Evolutionary conservation across 371 early-diverging fungal species (phyloP).

Genomic region (Mucor irregularis): DNA sequence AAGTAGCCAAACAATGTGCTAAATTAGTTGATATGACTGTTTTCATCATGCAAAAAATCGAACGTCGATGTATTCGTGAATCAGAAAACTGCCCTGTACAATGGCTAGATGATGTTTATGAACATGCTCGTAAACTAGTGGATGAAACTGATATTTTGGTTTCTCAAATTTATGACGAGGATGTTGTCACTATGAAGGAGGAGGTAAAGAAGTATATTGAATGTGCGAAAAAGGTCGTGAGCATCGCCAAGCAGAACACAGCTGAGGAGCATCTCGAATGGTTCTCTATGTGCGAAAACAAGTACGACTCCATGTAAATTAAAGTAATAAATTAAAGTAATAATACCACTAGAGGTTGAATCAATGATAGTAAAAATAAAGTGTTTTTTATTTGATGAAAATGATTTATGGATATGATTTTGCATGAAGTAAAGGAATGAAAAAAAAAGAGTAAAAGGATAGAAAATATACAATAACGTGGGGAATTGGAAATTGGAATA

Average conservation of each 20-base stretch:
- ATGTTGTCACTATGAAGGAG: constrained; percentile 22
- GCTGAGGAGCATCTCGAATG: constrained; percentile 39
- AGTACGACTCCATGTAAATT: constrained; percentile 25
- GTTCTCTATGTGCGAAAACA: constrained; percentile 42
- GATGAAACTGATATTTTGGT: constrained; percentile 45
- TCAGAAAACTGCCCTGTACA: neutral
- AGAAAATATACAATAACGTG: no score
- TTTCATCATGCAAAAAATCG: constrained; percentile 38
- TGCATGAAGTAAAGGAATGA: no score
- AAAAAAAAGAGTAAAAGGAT: no score
- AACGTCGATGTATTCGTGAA: constrained; percentile 34
- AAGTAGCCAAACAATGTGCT: constrained; percentile 33
- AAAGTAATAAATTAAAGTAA: neutral
- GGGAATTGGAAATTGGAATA: no score
- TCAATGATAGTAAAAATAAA: neutral
- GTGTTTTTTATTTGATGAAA: neutral
- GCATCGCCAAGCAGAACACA: constrained; percentile 31
- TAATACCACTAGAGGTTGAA: neutral
- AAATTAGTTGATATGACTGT: constrained; percentile 37
- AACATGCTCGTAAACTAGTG: constrained; percentile 18
- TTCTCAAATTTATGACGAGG: constrained; percentile 48
- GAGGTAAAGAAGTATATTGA: constrained; percentile 24
- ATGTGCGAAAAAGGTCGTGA: constrained; percentile 17
- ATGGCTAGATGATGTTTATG: constrained; percentile 31
- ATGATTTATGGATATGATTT: no score